Conservation (phyloP, 2,329 filamentous ascomycete genomes). For the Alternaria gaisen region DNA sequence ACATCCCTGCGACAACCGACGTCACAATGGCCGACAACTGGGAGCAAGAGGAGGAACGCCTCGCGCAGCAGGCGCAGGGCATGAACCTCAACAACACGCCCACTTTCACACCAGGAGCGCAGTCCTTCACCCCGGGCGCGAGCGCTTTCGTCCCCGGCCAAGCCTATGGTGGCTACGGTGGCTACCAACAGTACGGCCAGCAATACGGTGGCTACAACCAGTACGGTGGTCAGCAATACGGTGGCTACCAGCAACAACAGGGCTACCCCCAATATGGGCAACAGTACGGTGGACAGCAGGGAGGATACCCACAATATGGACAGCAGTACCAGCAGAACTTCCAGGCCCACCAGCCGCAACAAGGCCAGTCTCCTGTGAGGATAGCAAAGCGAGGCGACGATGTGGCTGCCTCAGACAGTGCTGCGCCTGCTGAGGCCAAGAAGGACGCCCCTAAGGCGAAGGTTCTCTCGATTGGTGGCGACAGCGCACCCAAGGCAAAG, state of each 20-base stretch:
- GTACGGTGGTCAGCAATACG: constrained; percentile 58
- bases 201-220: constrained; percentile 64
- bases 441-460: constrained; percentile 64
- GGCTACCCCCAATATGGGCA: constrained; percentile 32
- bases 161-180: constrained; percentile 62
- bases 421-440: constrained; percentile 51
- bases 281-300: constrained; percentile 58
- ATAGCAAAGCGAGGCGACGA: constrained; percentile 70
- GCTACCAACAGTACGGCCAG: constrained; percentile 65
- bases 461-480: constrained; percentile 70
- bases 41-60: constrained; percentile 88
- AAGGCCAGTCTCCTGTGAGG: constrained; percentile 62
- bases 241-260: constrained; percentile 59
- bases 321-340: constrained; percentile 34
- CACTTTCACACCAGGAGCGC: constrained; percentile 26
- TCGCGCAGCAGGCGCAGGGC: constrained; percentile 70
- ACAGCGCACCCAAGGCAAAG: constrained; percentile 65
- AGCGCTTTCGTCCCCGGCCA: constrained; percentile 18
- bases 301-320: constrained; percentile 27
- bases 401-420: constrained; percentile 58
- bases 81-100: constrained; percentile 43
- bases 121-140: constrained; percentile 17
- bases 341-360: constrained; percentile 53
- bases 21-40: constrained; percentile 83
- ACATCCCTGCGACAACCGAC: constrained; percentile 16